These are phyloP conservation scores for Thoreauomyces humboldtii DNA, from an alignment of 192 early-diverging fungal genomes.

Conservation along the genomic window DNA sequence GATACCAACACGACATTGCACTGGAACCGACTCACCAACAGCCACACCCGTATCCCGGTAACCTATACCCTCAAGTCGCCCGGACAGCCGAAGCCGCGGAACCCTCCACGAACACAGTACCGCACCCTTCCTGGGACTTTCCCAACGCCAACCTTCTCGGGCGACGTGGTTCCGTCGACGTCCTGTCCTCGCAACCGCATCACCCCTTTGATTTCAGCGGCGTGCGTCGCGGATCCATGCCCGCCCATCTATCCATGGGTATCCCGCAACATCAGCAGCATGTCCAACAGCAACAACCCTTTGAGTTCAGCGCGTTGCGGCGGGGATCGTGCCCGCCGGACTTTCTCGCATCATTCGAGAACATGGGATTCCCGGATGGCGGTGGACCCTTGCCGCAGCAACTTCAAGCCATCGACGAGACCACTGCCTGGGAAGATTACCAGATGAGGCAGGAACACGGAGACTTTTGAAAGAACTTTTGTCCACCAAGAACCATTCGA, in stretches of 20 bases:
- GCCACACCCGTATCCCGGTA: background rate
- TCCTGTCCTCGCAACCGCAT: background rate
- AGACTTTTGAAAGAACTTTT: no score
- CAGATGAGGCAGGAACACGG: no score
- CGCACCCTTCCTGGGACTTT: background rate
- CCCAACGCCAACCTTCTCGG: no score
- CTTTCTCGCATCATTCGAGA: slow-evolving; percentile 10
- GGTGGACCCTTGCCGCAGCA: background rate
- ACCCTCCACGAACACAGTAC: background rate
- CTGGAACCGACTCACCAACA: background rate
- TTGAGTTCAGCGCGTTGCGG: background rate
- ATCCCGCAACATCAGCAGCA: no score
- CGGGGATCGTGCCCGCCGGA: slow-evolving; percentile 23
- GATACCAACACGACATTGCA: no score
- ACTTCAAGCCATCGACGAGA: slow-evolving; percentile 1
- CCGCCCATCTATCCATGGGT: no score
- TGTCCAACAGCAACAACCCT: background rate
- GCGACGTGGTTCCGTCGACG: no score
- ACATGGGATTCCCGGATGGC: background rate
- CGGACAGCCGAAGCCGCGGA: background rate
- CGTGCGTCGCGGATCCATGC: no score
- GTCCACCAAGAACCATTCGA: no score
- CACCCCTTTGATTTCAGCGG: background rate
- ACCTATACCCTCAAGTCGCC: background rate
- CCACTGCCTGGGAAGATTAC: background rate